A percentile compares a stretch with the other conserved stretches of the same genome.
phyloP scores from a whole-genome alignment of 1,284 basidiomycete species.

The Sporisorium sorghi region DNA sequence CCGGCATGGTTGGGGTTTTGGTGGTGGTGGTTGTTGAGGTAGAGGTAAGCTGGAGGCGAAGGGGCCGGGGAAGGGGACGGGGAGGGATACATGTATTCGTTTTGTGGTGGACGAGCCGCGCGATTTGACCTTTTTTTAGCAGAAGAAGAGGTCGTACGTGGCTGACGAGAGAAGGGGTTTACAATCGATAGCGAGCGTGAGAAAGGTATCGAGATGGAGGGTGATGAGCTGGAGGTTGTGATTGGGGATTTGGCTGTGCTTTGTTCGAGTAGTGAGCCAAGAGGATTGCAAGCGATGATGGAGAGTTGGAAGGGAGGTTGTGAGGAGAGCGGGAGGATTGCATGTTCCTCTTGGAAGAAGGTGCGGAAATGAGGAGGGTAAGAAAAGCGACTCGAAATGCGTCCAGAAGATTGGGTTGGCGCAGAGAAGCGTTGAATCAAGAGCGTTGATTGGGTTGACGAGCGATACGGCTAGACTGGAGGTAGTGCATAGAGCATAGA shows the following conservation, averaged over 20 bases:
- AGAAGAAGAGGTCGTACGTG: neutral
- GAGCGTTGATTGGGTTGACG: conserved; percentile 5
- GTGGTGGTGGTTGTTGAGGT: conserved; percentile 58
- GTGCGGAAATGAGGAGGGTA: too few species aligned
- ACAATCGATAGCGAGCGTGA: conserved; percentile 31
- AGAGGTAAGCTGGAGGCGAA: conserved; percentile 63
- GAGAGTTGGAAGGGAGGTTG: conserved; percentile 15
- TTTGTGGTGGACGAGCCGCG: conserved; percentile 16
- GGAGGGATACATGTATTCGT: conserved; percentile 62
- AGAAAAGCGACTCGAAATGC: too few species aligned
- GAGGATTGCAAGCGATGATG: conserved; percentile 1
- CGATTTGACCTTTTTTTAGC: conserved; percentile 4
- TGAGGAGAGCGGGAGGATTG: conserved; percentile 26
- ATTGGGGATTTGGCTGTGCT: neutral
- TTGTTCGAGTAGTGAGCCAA: conserved; percentile 16
- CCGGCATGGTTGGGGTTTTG: conserved; percentile 45
- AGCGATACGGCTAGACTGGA: neutral
- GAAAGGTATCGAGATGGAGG: conserved; percentile 13
- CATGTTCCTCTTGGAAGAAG: conserved; percentile 32
- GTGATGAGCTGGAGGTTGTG: conserved; percentile 6
- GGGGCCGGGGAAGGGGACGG: conserved; percentile 62
- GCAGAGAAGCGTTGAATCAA: conserved; percentile 1
- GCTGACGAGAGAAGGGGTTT: conserved; percentile 1
- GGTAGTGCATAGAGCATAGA: conserved; percentile 4
- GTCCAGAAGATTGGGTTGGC: neutral